These are phyloP conservation scores for Saturnispora gosingensis DNA, from an alignment of 805 yeast genomes.

Conservation along the genomic window DNA sequence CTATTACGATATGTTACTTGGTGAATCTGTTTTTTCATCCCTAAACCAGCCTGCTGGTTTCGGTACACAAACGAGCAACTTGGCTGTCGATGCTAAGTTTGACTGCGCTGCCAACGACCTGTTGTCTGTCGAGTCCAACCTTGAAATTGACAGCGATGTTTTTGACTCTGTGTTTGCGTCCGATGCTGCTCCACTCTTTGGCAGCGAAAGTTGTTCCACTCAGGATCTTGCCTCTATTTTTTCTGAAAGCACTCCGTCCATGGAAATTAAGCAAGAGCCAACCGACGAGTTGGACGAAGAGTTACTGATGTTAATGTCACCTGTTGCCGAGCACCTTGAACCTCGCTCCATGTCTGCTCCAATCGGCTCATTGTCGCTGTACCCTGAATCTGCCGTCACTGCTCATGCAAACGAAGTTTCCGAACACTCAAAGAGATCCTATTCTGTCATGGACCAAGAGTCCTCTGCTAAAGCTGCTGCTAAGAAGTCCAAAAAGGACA, in stretches of 20 bases:
- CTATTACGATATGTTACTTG: conserved; percentile 3
- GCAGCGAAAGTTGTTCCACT: not conserved
- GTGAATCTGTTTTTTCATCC: conserved; percentile 5
- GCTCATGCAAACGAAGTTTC: not conserved
- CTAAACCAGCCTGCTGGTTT: not conserved
- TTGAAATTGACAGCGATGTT: conserved; percentile 43
- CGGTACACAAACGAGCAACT: not conserved
- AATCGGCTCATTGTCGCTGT: conserved; percentile 2
- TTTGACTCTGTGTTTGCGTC: conserved; percentile 40
- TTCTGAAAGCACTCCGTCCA: not conserved
- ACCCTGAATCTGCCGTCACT: not conserved
- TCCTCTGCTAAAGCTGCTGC: not conserved
- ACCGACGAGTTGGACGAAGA: conserved; percentile 1
- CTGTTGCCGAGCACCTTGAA: conserved; percentile 1
- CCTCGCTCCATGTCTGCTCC: conserved; percentile 10
- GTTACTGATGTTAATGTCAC: not conserved
- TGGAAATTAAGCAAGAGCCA: conserved; percentile 4
- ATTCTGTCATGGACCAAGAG: conserved; percentile 12
- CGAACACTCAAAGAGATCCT: conserved; percentile 17
- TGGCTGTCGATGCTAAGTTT: not conserved
- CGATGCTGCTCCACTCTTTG: conserved; percentile 57
- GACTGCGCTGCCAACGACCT: not conserved
- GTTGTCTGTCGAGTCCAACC: conserved; percentile 29
- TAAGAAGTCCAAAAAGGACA: conserved; percentile 40
- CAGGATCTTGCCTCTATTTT: conserved; percentile 19